Conservation (phyloP, 805 yeast species). For the Kurtzmaniella cleridarum region DNA sequence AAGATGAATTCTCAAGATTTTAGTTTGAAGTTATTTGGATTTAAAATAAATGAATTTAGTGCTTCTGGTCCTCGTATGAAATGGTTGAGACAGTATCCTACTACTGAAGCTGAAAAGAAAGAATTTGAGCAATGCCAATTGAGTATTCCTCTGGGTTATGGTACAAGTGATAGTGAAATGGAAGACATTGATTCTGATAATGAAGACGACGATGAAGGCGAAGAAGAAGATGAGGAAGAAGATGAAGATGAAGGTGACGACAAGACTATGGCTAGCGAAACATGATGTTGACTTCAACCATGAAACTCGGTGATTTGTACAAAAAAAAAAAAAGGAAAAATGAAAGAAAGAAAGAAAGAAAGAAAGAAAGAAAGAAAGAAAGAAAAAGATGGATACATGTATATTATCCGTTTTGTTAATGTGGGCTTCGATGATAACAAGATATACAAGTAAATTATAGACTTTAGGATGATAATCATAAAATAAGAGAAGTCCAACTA, state of each 20-base stretch:
- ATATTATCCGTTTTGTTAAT: too few species aligned
- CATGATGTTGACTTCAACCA: neutral
- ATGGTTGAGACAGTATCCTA: constrained; percentile 84
- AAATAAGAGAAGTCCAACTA: too few species aligned
- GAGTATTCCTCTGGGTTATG: constrained; percentile 36
- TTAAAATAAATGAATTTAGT: constrained; percentile 69
- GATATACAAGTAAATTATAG: too few species aligned
- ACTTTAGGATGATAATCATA: too few species aligned
- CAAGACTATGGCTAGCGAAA: constrained; percentile 41
- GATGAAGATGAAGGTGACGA: constrained; percentile 24
- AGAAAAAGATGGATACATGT: too few species aligned
- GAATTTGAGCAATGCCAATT: constrained; percentile 66
- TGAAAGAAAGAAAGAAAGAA: too few species aligned
- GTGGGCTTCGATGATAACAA: too few species aligned
- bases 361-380: neutral
- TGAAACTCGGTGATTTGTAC: too few species aligned
- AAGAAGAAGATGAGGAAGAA: constrained; percentile 25
- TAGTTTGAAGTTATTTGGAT: constrained; percentile 82
- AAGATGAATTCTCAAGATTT: constrained; percentile 47
- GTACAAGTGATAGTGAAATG: constrained; percentile 19
- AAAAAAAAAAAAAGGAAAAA: too few species aligned
- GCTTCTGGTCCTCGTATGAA: constrained; percentile 89
- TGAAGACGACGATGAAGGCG: constrained; percentile 23
- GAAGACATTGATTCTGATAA: constrained; percentile 20
- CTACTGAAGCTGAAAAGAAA: constrained; percentile 50